phyloP scores from a whole-genome alignment of 768 basidiomycete species.

The Suillus ampliporus region DNA sequence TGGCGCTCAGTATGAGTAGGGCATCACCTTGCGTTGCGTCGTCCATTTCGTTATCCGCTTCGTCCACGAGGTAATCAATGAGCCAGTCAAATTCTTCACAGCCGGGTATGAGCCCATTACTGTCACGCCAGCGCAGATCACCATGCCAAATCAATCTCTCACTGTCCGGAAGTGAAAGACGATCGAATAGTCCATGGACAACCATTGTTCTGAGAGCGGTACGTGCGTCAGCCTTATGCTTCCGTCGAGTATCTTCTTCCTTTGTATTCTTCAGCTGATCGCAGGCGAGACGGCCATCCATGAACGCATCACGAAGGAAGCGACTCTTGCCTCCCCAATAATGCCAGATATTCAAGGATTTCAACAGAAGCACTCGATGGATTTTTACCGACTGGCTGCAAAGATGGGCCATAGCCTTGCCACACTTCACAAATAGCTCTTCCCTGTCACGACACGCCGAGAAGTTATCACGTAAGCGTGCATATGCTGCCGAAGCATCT shows the following conservation, averaged over 20 bases:
- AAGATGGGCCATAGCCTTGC: constrained; percentile 3
- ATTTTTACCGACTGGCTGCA: not conserved
- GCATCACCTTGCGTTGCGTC: not conserved
- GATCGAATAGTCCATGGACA: not conserved
- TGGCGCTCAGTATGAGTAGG: not conserved
- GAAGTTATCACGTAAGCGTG: not conserved
- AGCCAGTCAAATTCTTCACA: not conserved
- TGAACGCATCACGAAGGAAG: constrained; percentile 3
- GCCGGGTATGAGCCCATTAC: not conserved
- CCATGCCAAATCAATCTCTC: not conserved
- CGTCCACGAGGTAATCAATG: not conserved
- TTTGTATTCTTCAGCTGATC: not conserved
- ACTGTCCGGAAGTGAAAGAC: not conserved
- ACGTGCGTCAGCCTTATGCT: not conserved
- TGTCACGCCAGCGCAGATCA: not conserved
- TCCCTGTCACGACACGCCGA: not conserved
- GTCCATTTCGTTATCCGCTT: not conserved
- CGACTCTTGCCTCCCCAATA: not conserved
- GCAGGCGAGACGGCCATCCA: not conserved
- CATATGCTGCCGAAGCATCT: not conserved
- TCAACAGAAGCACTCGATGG: not conserved
- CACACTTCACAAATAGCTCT: not conserved
- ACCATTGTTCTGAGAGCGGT: not conserved
- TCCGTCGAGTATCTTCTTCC: not conserved
- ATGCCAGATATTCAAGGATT: not conserved